Conservation (phyloP, 164 flowering plant species). For the Magnolia officinalis region DNA sequence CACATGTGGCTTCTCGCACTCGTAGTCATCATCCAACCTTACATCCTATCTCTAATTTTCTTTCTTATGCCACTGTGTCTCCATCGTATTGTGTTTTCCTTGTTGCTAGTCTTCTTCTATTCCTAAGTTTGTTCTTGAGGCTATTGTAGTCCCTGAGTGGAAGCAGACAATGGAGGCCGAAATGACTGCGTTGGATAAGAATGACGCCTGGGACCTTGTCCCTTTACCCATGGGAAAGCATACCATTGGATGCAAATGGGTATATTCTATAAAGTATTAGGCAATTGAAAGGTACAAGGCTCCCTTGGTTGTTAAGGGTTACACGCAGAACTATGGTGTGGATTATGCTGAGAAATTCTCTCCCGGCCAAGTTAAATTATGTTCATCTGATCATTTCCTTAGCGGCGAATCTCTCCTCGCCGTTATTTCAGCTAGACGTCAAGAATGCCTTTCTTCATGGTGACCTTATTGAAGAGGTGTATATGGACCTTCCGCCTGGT, state of each 20-base stretch:
- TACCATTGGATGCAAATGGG: background rate
- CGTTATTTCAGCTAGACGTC: background rate
- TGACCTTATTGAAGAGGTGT: background rate
- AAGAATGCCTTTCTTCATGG: background rate
- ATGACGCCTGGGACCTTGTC: background rate
- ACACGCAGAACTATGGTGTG: background rate
- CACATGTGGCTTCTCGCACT: background rate
- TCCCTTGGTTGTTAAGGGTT: background rate
- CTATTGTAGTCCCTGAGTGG: background rate
- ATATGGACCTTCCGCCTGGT: background rate
- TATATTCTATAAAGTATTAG: background rate
- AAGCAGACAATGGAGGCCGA: background rate
- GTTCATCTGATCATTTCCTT: background rate
- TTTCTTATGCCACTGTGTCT: too few relatives aligned
- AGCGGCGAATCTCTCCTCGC: background rate
- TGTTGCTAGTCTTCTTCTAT: too few relatives aligned
- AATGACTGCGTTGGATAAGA: background rate
- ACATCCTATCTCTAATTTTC: too few relatives aligned
- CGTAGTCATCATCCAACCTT: too few relatives aligned
- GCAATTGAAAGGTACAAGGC: background rate
- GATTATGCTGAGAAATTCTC: background rate
- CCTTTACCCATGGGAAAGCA: background rate
- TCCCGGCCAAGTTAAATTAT: background rate
- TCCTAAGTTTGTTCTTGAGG: background rate
- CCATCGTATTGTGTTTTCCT: too few relatives aligned